Conservation (phyloP, 2,329 filamentous ascomycete genomes). For the Fusarium bactridioides region DNA sequence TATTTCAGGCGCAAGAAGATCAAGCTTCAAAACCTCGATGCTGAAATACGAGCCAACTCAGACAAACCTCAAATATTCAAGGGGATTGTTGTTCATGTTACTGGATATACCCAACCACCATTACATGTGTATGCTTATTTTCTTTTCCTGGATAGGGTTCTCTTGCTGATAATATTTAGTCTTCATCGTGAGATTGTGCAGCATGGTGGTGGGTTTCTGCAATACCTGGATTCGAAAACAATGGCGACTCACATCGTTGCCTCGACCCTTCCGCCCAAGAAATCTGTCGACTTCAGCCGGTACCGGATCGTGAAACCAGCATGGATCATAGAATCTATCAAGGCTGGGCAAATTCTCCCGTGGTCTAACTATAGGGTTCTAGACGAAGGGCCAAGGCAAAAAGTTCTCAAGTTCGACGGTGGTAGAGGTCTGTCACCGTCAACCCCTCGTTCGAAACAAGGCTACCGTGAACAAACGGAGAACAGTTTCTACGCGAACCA, state of each 20-base stretch:
- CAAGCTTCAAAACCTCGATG: slow-evolving; percentile 94
- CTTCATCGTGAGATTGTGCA: slow-evolving; percentile 87
- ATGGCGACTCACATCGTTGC: slow-evolving; percentile 96
- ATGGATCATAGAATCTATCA: slow-evolving; percentile 91
- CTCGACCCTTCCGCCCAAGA: slow-evolving; percentile 89
- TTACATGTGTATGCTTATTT: slow-evolving; percentile 69
- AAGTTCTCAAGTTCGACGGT: slow-evolving; percentile 69
- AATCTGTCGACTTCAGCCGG: slow-evolving; percentile 83
- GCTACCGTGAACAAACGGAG: slow-evolving; percentile 84
- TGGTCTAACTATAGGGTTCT: slow-evolving; percentile 88
- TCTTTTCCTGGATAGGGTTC: background rate
- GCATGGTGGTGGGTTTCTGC: slow-evolving; percentile 93
- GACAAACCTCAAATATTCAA: slow-evolving; percentile 88
- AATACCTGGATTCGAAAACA: slow-evolving; percentile 95
- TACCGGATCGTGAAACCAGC: slow-evolving; percentile 94
- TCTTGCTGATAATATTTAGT: slow-evolving; percentile 42
- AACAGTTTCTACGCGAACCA: slow-evolving; percentile 84
- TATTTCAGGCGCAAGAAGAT: slow-evolving; percentile 97
- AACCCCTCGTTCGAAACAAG: slow-evolving; percentile 62
- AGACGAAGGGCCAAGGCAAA: slow-evolving; percentile 84
- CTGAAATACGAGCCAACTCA: slow-evolving; percentile 73
- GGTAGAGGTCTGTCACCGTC: slow-evolving; percentile 73
- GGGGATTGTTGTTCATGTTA: slow-evolving; percentile 89
- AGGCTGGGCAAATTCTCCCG: slow-evolving; percentile 79
- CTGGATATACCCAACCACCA: slow-evolving; percentile 94